Conservation (phyloP, 78 protist species). For the Dictyostelium intermedium region DNA sequence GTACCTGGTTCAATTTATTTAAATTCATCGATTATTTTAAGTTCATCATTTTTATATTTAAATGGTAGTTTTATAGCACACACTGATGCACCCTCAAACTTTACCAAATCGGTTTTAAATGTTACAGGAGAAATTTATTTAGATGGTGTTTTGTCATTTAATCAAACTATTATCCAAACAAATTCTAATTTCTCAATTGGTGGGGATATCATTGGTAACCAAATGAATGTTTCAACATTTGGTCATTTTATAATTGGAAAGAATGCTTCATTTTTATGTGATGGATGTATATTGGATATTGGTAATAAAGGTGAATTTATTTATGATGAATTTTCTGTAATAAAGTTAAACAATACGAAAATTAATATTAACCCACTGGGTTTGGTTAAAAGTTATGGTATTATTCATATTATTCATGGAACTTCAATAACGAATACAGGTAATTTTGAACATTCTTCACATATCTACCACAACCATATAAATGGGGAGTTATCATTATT, state of each 20-base stretch:
- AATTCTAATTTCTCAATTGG: background rate
- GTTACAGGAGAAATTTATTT: background rate
- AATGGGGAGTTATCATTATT: background rate
- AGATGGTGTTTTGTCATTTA: constrained; percentile 8
- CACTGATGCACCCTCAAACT: background rate
- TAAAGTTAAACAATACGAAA: background rate
- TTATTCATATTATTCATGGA: background rate
- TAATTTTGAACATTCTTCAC: background rate
- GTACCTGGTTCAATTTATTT: background rate
- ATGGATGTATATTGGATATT: background rate
- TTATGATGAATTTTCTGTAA: background rate
- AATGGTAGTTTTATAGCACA: background rate
- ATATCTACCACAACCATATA: background rate
- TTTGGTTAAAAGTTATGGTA: background rate
- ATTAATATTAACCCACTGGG: background rate
- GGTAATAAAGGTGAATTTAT: background rate
- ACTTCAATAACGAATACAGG: background rate
- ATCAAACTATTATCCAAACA: background rate
- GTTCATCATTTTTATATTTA: background rate
- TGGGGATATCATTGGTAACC: background rate
- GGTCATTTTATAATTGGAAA: background rate
- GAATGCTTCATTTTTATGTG: constrained; percentile 3
- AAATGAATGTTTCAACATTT: background rate
- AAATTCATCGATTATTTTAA: background rate
- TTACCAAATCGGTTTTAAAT: background rate